phyloP scores from a whole-genome alignment of 345 rosid species.

The Eucalyptus dawsonii region DNA sequence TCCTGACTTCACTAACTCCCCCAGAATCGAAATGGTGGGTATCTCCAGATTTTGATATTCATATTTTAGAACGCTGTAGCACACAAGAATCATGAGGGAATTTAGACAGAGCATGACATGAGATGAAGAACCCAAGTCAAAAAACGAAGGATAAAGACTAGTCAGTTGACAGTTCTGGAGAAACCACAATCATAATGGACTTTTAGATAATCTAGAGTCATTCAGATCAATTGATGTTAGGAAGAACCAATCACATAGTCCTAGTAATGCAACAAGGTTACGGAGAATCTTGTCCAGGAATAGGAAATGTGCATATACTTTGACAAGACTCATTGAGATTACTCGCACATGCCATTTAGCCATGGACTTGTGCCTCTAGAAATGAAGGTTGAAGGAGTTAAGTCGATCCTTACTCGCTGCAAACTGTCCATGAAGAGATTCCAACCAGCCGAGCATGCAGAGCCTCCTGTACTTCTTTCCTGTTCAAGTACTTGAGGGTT shows the following conservation, averaged over 20 bases:
- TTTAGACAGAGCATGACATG: background rate
- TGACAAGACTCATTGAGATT: background rate
- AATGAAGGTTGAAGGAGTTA: background rate
- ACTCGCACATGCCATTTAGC: background rate
- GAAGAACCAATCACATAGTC: background rate
- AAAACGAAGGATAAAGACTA: background rate
- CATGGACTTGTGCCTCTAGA: background rate
- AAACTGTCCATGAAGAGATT: slow-evolving; percentile 14
- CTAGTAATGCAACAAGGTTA: background rate
- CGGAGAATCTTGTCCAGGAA: background rate
- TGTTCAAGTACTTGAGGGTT: slow-evolving; percentile 22
- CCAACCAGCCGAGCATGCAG: slow-evolving; percentile 40
- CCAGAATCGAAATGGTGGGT: slow-evolving; percentile 23
- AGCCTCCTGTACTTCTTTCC: slow-evolving; percentile 44
- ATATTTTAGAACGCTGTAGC: slow-evolving; percentile 11
- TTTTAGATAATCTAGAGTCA: background rate
- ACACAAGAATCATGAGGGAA: background rate
- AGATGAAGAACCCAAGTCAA: background rate
- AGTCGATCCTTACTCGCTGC: slow-evolving; percentile 22
- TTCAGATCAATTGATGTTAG: background rate
- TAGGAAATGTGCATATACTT: background rate
- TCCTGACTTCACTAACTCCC: slow-evolving; percentile 7
- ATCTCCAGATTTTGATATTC: slow-evolving; percentile 14
- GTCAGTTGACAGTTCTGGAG: background rate
- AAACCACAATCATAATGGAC: background rate